Conservation (phyloP, 2,329 filamentous ascomycete species). For the Arthroderma sp. region DNA sequence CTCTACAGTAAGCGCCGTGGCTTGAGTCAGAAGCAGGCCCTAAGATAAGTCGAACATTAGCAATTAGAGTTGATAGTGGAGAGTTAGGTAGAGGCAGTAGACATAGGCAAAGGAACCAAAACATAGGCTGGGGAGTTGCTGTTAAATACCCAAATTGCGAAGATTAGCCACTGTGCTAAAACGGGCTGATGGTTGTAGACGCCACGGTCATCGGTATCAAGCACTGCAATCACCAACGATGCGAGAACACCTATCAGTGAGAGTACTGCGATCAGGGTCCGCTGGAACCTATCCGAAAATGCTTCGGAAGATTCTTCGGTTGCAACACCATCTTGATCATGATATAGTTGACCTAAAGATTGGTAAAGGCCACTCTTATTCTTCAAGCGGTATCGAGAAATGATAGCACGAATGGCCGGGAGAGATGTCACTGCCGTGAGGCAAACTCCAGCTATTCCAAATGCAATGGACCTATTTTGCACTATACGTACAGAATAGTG, state of each 20-base stretch:
- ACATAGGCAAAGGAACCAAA: background rate
- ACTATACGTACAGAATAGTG: background rate
- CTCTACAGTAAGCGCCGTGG: conserved; percentile 25
- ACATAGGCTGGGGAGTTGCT: background rate
- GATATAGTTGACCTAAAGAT: conserved; percentile 40
- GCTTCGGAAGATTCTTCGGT: conserved; percentile 50
- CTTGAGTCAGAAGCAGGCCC: conserved; percentile 25
- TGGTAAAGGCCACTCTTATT: conserved; percentile 13
- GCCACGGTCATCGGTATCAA: conserved; percentile 35
- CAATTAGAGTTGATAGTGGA: background rate
- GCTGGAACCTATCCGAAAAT: conserved; percentile 51
- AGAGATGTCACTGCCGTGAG: conserved; percentile 16
- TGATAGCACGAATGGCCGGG: conserved; percentile 10
- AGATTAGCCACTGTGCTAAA: conserved; percentile 49
- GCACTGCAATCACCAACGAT: conserved; percentile 46
- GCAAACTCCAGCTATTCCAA: background rate
- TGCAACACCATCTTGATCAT: conserved; percentile 58
- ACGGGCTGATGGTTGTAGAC: conserved; percentile 17
- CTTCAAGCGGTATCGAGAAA: conserved; percentile 7
- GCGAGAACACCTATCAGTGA: conserved; percentile 43
- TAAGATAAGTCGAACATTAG: conserved; percentile 7
- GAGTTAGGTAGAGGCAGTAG: background rate
- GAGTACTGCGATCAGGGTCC: conserved; percentile 43
- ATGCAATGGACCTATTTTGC: background rate
- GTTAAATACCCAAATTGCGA: conserved; percentile 49